phyloP scores from a whole-genome alignment of 1,284 basidiomycete species.

The Cutaneotrichosporon cyanovorans region DNA sequence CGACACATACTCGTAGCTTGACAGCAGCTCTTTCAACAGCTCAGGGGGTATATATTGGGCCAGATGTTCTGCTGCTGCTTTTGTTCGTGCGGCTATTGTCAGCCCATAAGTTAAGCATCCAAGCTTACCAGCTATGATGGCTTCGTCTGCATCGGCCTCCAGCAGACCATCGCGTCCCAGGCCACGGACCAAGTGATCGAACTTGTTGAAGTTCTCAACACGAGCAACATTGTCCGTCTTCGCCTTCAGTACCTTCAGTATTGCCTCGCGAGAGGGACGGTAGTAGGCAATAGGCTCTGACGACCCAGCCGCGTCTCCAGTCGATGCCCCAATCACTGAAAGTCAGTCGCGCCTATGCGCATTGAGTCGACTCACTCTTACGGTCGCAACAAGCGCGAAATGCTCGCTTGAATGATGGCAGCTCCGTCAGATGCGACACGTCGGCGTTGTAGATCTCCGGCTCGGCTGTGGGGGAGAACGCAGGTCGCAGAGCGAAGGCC shows the following conservation, averaged over 20 bases:
- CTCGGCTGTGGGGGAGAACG: conserved; percentile 21
- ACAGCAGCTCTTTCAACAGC: conserved; percentile 8
- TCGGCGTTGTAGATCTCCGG: conserved; percentile 26
- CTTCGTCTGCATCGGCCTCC: conserved; percentile 8
- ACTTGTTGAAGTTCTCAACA: conserved; percentile 26
- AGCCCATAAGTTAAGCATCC: not conserved
- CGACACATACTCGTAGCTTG: conserved; percentile 21
- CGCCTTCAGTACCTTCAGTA: conserved; percentile 21
- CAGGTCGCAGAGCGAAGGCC: conserved; percentile 19
- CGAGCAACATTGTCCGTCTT: conserved; percentile 31
- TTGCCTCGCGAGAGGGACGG: conserved; percentile 23
- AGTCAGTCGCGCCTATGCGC: too few species aligned
- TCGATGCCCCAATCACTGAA: conserved; percentile 25
- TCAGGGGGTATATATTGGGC: conserved; percentile 25
- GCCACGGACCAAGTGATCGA: conserved; percentile 36
- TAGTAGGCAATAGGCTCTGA: conserved; percentile 21
- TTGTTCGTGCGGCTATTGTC: conserved; percentile 24
- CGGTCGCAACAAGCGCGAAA: conserved; percentile 37
- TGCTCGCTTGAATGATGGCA: conserved; percentile 23
- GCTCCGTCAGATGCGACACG: conserved; percentile 19
- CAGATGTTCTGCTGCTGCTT: conserved; percentile 28
- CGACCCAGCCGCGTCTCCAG: conserved; percentile 10
- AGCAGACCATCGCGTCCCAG: conserved; percentile 33
- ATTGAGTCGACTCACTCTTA: conserved; percentile 24
- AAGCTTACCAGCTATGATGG: conserved; percentile 26